phyloP scores from a whole-genome alignment of 1,284 basidiomycete genomes.

The Trichosporon sp. region DNA sequence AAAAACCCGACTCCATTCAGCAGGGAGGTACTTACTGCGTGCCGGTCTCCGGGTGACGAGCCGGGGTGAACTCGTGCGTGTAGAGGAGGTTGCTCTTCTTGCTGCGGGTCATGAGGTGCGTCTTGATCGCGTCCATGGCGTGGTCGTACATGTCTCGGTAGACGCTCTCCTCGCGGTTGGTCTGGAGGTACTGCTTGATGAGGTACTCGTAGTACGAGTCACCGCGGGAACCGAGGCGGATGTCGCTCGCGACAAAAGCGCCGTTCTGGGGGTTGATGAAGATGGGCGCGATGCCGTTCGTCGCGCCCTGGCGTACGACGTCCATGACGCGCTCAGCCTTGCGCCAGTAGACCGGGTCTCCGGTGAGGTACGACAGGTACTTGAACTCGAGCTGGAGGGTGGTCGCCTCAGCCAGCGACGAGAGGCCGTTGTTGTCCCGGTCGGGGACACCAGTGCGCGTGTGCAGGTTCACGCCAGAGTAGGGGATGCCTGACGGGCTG shows the following conservation, averaged over 20 bases:
- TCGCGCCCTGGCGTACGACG: slow-evolving; percentile 47
- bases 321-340: slow-evolving; percentile 70
- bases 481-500: slow-evolving; percentile 77
- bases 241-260: slow-evolving; percentile 71
- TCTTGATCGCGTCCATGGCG: slow-evolving; percentile 78
- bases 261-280: slow-evolving; percentile 74
- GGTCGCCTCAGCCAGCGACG: slow-evolving; percentile 80
- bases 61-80: slow-evolving; percentile 72
- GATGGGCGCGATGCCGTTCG: slow-evolving; percentile 73
- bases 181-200: slow-evolving; percentile 67
- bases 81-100: slow-evolving; percentile 67
- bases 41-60: slow-evolving; percentile 42
- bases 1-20: neutral
- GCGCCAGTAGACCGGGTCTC: slow-evolving; percentile 76
- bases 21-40: slow-evolving; percentile 41
- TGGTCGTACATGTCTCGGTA: slow-evolving; percentile 88
- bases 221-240: slow-evolving; percentile 86
- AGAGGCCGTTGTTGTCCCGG: slow-evolving; percentile 66
- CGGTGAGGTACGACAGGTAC: slow-evolving; percentile 80
- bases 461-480: slow-evolving; percentile 75
- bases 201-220: slow-evolving; percentile 97
- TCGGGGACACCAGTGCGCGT: slow-evolving; percentile 68
- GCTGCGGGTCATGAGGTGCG: slow-evolving; percentile 70
- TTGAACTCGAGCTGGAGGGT: slow-evolving; percentile 87
- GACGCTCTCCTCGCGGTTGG: slow-evolving; percentile 71